These are phyloP conservation scores for Blastocystis hominis DNA, from an alignment of 352 stramenopile genomes.

Conservation along the genomic window DNA sequence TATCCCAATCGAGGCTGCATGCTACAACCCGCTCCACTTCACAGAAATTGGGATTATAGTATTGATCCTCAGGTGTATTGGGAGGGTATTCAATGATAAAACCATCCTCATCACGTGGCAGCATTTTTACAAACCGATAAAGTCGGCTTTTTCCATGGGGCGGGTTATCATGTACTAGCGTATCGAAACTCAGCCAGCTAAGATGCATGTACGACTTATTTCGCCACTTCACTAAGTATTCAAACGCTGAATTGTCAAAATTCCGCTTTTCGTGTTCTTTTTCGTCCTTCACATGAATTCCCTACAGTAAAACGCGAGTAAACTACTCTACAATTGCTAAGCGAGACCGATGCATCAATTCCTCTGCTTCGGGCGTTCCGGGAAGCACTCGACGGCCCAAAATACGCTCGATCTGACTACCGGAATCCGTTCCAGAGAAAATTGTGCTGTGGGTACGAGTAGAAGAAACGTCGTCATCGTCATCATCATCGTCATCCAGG, in stretches of 20 bases:
- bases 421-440: not conserved
- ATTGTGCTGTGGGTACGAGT: not conserved
- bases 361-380: not conserved
- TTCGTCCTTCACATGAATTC: not conserved
- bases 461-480: constrained; percentile 6
- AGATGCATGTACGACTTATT: constrained; percentile 88
- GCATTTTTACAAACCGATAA: constrained; percentile 54
- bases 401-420: constrained; percentile 51
- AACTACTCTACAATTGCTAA: not conserved
- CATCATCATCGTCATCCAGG: constrained; percentile 20
- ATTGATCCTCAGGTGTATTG: constrained; percentile 12
- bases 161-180: constrained; percentile 28
- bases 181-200: constrained; percentile 70
- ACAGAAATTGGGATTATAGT: constrained; percentile 43
- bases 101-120: constrained; percentile 35
- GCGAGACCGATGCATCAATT: constrained; percentile 27
- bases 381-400: constrained; percentile 50
- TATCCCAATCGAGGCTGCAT: constrained; percentile 7
- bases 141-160: constrained; percentile 47
- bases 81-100: constrained; percentile 41
- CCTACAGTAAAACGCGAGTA: not conserved
- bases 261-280: not conserved
- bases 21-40: constrained; percentile 38
- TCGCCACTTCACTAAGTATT: constrained; percentile 97
- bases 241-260: constrained; percentile 32